phyloP scores from a whole-genome alignment of 345 rosid genomes.

The Brassica juncea region DNA sequence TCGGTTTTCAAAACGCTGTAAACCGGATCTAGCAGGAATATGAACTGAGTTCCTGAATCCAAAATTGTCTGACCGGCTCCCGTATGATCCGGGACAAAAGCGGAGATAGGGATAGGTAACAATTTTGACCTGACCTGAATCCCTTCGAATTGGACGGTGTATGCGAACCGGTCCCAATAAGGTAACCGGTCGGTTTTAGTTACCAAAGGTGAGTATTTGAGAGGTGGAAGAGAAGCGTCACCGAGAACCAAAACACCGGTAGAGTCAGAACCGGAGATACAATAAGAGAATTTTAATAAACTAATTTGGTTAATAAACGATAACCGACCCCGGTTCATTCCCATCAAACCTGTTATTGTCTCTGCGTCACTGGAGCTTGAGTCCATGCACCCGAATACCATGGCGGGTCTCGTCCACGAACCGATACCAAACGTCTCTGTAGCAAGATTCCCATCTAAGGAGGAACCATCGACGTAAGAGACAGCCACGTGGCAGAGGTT shows the following conservation, averaged over 20 bases:
- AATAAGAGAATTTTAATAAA: constrained; percentile 64
- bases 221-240: constrained; percentile 49
- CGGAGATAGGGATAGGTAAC: constrained; percentile 48
- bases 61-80: constrained; percentile 80
- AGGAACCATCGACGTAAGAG: constrained; percentile 62
- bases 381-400: constrained; percentile 70
- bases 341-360: constrained; percentile 67
- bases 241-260: constrained; percentile 66
- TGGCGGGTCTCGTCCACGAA: constrained; percentile 37
- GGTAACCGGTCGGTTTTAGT: constrained; percentile 52
- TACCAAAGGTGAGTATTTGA: constrained; percentile 58
- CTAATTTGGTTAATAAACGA: constrained; percentile 68
- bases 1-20: constrained; percentile 53
- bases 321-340: constrained; percentile 75
- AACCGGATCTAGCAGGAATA: constrained; percentile 56
- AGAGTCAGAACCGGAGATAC: constrained; percentile 66
- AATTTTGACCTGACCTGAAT: constrained; percentile 50
- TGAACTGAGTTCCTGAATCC: constrained; percentile 71
- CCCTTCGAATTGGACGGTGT: constrained; percentile 59
- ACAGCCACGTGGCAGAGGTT: constrained; percentile 53
- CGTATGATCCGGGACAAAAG: constrained; percentile 46
- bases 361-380: constrained; percentile 51
- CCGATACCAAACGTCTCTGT: constrained; percentile 49
- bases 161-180: constrained; percentile 62
- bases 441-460: constrained; percentile 64